Evolutionary conservation across 345 rosid genomes (phyloP), one percentile per base, ranked within the genome.

Genomic region (Excoecaria cochinchinensis): DNA sequence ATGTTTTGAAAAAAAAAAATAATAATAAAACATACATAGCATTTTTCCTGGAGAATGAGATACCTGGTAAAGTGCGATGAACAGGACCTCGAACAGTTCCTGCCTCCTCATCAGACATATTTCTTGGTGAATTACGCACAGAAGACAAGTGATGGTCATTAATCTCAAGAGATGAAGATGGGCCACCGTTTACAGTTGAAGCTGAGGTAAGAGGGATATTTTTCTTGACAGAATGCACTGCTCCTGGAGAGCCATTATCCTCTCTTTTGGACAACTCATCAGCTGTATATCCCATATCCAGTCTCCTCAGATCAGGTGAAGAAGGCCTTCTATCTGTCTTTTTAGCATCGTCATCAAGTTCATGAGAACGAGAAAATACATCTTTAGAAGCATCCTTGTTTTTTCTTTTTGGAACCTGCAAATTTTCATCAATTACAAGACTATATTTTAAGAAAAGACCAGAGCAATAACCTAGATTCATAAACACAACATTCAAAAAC

Each of bases 61-160:
- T 82, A 91, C 97, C 91, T 40, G 99, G 97, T 82, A 95, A 84
- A 36, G 99, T 93, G 71, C 82, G 92, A 84, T 85, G 90, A 68
- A 84, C 89, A 66, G 88, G 87, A 72, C 78, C 85, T 58, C 71
- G 80, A 39, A 72, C 82, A 46, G 87, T 74, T 74, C 86, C 88
- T 22, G 81, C 69, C 74, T 91, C 96, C 62, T 91, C 96, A 72
- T 91, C 90, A 10, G 93, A 91, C 31, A 78, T 73, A 74, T 84
- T 86, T 83, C 85, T 84, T 3, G 95, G 95, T 44, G 96, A 88
- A 82, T 78, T 75, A 48, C 76, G 92, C n/a, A 88, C 69, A 58
- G 89, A 90, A 61, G 92, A 87, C 77, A 78, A 73, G 79, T 79
- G 89, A 80, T 82, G 90, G 75, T 89, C 91, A 69, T 86, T 86